Percentiles rank a stretch among this genome's conserved stretches.
Evolutionary conservation across 2,329 filamentous ascomycete species (phyloP).

Genomic region (Colletotrichum australisinense): DNA sequence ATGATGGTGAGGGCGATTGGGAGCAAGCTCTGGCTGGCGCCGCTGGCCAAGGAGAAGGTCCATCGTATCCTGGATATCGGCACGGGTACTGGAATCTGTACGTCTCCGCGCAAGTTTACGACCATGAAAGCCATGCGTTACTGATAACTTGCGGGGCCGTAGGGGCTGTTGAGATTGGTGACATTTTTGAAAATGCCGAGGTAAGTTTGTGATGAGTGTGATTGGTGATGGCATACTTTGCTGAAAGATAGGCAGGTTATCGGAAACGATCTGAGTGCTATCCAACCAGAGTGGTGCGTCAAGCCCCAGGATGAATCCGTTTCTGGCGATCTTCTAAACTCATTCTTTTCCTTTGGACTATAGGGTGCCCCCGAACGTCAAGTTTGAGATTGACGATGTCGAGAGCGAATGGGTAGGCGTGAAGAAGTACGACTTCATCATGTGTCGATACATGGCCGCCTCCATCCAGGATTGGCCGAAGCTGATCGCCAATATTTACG

Average conservation of each 20-base stretch:
- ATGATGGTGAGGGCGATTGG: slow-evolving; percentile 11
- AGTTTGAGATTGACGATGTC: slow-evolving; percentile 74
- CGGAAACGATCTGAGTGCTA: slow-evolving; percentile 24
- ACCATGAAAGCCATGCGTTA: background rate
- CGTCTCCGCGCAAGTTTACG: background rate
- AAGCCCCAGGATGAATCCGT: background rate
- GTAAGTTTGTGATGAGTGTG: background rate
- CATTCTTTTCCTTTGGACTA: background rate
- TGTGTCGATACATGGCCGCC: slow-evolving; percentile 36
- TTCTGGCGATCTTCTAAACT: background rate
- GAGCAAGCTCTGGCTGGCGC: background rate
- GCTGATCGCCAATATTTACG: slow-evolving; percentile 29
- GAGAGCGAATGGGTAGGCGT: slow-evolving; percentile 58
- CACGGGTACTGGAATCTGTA: slow-evolving; percentile 71
- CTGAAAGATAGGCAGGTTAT: background rate
- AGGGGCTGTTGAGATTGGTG: slow-evolving; percentile 22
- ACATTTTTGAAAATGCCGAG: slow-evolving; percentile 11
- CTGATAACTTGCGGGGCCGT: background rate
- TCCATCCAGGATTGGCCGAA: slow-evolving; percentile 26
- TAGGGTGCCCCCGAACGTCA: slow-evolving; percentile 70
- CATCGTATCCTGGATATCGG: slow-evolving; percentile 66
- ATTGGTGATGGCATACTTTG: background rate
- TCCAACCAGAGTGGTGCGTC: slow-evolving; percentile 37
- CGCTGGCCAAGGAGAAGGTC: background rate
- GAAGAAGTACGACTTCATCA: slow-evolving; percentile 49